phyloP scores from a whole-genome alignment of 352 stramenopile genomes.

The Phytophthora meadii region DNA sequence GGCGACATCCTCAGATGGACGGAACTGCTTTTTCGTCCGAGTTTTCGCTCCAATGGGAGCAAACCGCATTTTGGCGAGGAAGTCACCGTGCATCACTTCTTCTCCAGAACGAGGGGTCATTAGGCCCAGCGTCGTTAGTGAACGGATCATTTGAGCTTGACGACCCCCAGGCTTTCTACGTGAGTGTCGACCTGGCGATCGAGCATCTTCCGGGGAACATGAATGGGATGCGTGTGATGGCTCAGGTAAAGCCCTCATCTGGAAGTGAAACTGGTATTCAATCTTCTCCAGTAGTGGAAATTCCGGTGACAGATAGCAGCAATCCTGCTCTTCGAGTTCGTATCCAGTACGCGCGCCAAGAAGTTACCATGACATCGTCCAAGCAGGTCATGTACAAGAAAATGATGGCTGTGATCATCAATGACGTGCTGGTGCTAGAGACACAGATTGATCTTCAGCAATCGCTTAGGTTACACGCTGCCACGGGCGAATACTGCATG shows the following conservation, averaged over 20 bases:
- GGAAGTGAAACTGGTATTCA: slow-evolving; percentile 39
- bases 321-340: slow-evolving; percentile 39
- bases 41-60: slow-evolving; percentile 45
- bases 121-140: slow-evolving; percentile 32
- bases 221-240: slow-evolving; percentile 40
- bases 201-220: slow-evolving; percentile 30
- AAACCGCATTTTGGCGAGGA: slow-evolving; percentile 21
- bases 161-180: slow-evolving; percentile 31
- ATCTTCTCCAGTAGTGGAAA: slow-evolving; percentile 35
- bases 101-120: slow-evolving; percentile 43
- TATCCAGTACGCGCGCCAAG: slow-evolving; percentile 57
- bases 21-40: slow-evolving; percentile 47
- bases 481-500: slow-evolving; percentile 58
- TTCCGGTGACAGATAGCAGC: slow-evolving; percentile 22
- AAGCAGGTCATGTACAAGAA: slow-evolving; percentile 64
- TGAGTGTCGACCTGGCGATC: slow-evolving; percentile 38
- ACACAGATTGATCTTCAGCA: slow-evolving; percentile 58
- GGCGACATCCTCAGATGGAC: slow-evolving; percentile 54
- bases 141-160: slow-evolving; percentile 50
- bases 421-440: slow-evolving; percentile 56
- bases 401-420: slow-evolving; percentile 49
- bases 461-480: slow-evolving; percentile 42
- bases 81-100: slow-evolving; percentile 41
- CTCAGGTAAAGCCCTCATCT: slow-evolving; percentile 41
- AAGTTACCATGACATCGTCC: slow-evolving; percentile 34